phyloP scores from a whole-genome alignment of 352 stramenopile species.

The Phytophthora kernoviae region DNA sequence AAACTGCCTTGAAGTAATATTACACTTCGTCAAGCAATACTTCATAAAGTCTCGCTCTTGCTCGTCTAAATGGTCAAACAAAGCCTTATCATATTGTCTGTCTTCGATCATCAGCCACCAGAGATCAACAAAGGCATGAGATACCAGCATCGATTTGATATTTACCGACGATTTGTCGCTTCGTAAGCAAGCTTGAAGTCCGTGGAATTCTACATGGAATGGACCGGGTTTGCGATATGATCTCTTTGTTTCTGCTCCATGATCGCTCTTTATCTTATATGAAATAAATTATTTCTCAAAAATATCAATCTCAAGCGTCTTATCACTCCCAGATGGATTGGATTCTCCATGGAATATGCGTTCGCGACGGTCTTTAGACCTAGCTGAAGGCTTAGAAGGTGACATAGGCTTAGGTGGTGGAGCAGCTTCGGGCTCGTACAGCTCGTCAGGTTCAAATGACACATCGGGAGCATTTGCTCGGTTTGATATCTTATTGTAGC shows the following conservation, averaged over 20 bases:
- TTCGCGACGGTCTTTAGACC: slow-evolving; percentile 7
- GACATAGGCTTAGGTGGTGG: slow-evolving; percentile 3
- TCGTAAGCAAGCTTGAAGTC: slow-evolving; percentile 8
- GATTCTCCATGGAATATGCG: slow-evolving; percentile 8
- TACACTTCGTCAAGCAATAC: slow-evolving; percentile 9
- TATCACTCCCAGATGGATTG: slow-evolving; percentile 3
- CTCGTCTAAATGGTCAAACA: slow-evolving; percentile 8
- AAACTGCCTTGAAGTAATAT: slow-evolving; percentile 8
- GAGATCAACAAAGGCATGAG: slow-evolving; percentile 10
- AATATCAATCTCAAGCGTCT: slow-evolving; percentile 8
- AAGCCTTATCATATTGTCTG: slow-evolving; percentile 1
- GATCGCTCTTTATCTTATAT: slow-evolving; percentile 9
- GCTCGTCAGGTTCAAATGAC: slow-evolving; percentile 7
- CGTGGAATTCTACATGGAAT: no score
- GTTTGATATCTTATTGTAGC: slow-evolving; percentile 9
- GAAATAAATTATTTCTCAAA: slow-evolving; percentile 10
- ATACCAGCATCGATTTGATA: slow-evolving; percentile 11
- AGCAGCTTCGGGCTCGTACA: no score
- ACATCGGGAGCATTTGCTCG: slow-evolving; percentile 2
- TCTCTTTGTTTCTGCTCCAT: slow-evolving; percentile 9
- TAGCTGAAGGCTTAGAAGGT: slow-evolving; percentile 1
- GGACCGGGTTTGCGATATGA: slow-evolving; percentile 9
- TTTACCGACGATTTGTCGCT: slow-evolving; percentile 1
- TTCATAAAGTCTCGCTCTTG: slow-evolving; percentile 10
- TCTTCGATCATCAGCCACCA: slow-evolving; percentile 3